Base-by-base conservation (phyloP, 768 basidiomycete genomes). In the Suillus discolor region DNA sequence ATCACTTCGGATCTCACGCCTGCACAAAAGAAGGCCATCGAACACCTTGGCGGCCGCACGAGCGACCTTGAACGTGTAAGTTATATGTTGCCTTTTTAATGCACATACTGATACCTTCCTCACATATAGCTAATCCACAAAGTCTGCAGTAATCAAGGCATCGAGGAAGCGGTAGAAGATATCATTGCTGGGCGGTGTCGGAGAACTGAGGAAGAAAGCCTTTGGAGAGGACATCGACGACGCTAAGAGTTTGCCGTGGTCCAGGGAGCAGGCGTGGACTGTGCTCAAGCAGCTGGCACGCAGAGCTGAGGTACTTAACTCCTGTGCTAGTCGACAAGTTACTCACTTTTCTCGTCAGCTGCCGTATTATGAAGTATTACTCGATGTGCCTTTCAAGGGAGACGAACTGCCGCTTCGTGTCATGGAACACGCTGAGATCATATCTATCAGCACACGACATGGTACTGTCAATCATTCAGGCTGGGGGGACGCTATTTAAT, bases 171-270 rank as follows among this genome's bases (percentile, higher is more conserved):
- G 1, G 92, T 97, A 6, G 93, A 96, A 71, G 96, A 98, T 72
- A 94, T 99, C 70, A 87, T 97, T 66, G 77, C 79, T 25, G 85
- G n/a, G 93, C 18, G 90, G 89, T 41, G 87, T 95, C 12, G 84
- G 87, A 41, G 96, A 97, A 74, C 79, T 99, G 60, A 82, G 92
- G 57, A 98, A 98, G 83, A 90, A 86, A 57, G 93, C 93, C 0
- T 99, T 98, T 73, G 97, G 96, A 0, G 96, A 97, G 68, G 96
- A 97, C 72, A 77, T 82, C 1, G 94, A 97, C 63, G 96, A 97
- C 71, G 91, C 91, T 3, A 96, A 94, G 77, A 81, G 73, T 55
- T 77, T 97, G 45, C 81, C 87, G 0, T 99, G 97, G 97, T 84
- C 89, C 6, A 82, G 90, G 55, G 90, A 94, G 66, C 95, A 99